Evolutionary conservation across 768 basidiomycete genomes (phyloP).

Genomic region (Termitomyces eurrhizus): DNA sequence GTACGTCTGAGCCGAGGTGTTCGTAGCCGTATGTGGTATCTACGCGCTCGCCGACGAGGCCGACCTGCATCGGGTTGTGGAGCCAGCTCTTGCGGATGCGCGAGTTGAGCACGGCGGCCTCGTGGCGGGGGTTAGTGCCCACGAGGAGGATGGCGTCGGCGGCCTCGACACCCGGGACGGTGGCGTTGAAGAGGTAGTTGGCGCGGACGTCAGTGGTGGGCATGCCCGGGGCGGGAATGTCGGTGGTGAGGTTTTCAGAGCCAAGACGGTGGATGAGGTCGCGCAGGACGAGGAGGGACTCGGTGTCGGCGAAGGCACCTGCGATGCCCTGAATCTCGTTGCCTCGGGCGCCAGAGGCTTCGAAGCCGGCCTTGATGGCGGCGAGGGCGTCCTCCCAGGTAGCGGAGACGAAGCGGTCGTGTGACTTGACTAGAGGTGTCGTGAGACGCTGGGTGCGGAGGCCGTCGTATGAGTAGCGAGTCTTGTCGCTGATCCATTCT

Average conservation of each 20-base stretch:
- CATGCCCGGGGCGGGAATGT: constrained; percentile 53
- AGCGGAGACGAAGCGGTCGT: constrained; percentile 88
- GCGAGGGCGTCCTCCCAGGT: constrained; percentile 89
- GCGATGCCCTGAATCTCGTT: constrained; percentile 96
- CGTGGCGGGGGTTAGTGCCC: constrained; percentile 95
- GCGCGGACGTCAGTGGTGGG: constrained; percentile 89
- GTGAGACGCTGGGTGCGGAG: constrained; percentile 94
- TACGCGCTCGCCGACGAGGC: constrained; percentile 84
- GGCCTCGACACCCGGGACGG: constrained; percentile 84
- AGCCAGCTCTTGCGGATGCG: constrained; percentile 95
- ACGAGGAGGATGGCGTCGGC: constrained; percentile 92
- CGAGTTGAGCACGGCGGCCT: constrained; percentile 95
- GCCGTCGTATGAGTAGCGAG: constrained; percentile 94
- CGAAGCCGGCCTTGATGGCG: constrained; percentile 75
- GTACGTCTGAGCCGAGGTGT: constrained; percentile 74
- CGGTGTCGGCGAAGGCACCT: constrained; percentile 91
- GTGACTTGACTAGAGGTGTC: constrained; percentile 83
- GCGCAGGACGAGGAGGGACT: constrained; percentile 89
- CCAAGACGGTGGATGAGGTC: constrained; percentile 91
- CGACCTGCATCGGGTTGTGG: constrained; percentile 75
- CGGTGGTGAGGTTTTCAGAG: constrained; percentile 88
- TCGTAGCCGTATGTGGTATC: constrained; percentile 94
- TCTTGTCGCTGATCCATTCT: constrained; percentile 99
- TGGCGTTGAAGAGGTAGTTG: constrained; percentile 95
- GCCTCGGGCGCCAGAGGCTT: constrained; percentile 73